Evolutionary conservation across 2,329 filamentous ascomycete species (phyloP).

Genomic region (Thelonectria rubi): DNA sequence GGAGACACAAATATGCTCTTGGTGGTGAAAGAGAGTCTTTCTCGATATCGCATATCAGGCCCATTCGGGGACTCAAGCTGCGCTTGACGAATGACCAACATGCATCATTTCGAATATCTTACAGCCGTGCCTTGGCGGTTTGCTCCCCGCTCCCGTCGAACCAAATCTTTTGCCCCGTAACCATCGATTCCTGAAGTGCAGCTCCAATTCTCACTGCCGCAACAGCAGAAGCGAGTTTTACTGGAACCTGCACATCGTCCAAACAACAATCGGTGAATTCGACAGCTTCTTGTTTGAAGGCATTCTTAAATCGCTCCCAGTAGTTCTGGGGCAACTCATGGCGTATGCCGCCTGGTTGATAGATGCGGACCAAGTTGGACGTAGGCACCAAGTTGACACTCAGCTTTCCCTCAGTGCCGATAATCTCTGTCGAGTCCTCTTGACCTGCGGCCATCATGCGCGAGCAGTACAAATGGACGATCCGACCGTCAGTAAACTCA

Average conservation of each 20-base stretch:
- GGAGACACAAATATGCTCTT: too few relatives aligned
- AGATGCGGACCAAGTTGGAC: slow-evolving; percentile 62
- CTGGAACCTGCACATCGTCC: slow-evolving; percentile 62
- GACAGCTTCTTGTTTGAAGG: slow-evolving; percentile 70
- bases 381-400: slow-evolving; percentile 57
- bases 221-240: slow-evolving; percentile 66
- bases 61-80: too few relatives aligned
- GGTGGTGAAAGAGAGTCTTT: too few relatives aligned
- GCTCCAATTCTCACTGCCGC: slow-evolving; percentile 68
- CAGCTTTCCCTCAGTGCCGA: slow-evolving; percentile 72
- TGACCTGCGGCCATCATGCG: slow-evolving; percentile 76
- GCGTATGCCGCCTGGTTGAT: slow-evolving; percentile 57
- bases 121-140: slow-evolving; percentile 14
- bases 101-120: neutral
- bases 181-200: slow-evolving; percentile 66
- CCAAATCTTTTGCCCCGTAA: slow-evolving; percentile 63
- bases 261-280: slow-evolving; percentile 69
- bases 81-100: too few relatives aligned
- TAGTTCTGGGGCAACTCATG: slow-evolving; percentile 69
- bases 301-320: slow-evolving; percentile 69
- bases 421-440: slow-evolving; percentile 73
- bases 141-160: slow-evolving; percentile 56
- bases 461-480: slow-evolving; percentile 71
- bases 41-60: too few relatives aligned
- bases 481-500: slow-evolving; percentile 70